Percentiles rank a stretch among this genome's conserved stretches.
phyloP scores from a whole-genome alignment of 2,329 filamentous ascomycete genomes.

The Ascochyta viciae-villosae region DNA sequence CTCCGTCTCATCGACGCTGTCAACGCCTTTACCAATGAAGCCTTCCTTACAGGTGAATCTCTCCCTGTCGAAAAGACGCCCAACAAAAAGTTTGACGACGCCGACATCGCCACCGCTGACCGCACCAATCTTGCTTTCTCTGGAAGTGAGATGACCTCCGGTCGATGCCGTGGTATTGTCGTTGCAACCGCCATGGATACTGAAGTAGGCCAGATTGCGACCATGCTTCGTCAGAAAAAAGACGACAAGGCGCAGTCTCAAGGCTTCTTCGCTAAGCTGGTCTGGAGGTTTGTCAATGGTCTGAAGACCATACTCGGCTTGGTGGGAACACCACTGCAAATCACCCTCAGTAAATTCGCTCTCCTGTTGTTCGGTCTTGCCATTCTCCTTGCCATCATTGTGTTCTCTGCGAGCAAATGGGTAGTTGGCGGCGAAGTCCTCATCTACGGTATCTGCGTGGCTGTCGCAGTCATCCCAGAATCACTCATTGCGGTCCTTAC shows the following conservation, averaged over 20 bases:
- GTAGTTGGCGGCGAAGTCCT: slow-evolving; percentile 52
- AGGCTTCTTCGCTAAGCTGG: slow-evolving; percentile 45
- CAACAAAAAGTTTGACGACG: slow-evolving; percentile 59
- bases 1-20: slow-evolving; percentile 68
- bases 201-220: slow-evolving; percentile 78
- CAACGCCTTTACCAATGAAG: slow-evolving; percentile 79
- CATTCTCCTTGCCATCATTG: slow-evolving; percentile 72
- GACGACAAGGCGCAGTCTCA: slow-evolving; percentile 60
- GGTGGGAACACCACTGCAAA: slow-evolving; percentile 82
- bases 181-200: slow-evolving; percentile 76
- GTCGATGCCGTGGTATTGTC: slow-evolving; percentile 72
- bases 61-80: slow-evolving; percentile 71
- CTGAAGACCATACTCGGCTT: slow-evolving; percentile 66
- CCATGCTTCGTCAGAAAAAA: slow-evolving; percentile 67
- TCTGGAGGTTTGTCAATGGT: slow-evolving; percentile 44
- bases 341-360: slow-evolving; percentile 84
- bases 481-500: slow-evolving; percentile 70
- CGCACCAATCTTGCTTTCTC: slow-evolving; percentile 75
- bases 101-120: slow-evolving; percentile 66
- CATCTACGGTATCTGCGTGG: slow-evolving; percentile 58
- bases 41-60: slow-evolving; percentile 76
- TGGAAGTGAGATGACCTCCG: slow-evolving; percentile 74
- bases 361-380: slow-evolving; percentile 80
- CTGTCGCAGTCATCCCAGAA: slow-evolving; percentile 57
- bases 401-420: slow-evolving; percentile 67